These are phyloP conservation scores for Pestalotiopsis sp. DNA, from an alignment of 2,329 filamentous ascomycete genomes.

Conservation along the genomic window DNA sequence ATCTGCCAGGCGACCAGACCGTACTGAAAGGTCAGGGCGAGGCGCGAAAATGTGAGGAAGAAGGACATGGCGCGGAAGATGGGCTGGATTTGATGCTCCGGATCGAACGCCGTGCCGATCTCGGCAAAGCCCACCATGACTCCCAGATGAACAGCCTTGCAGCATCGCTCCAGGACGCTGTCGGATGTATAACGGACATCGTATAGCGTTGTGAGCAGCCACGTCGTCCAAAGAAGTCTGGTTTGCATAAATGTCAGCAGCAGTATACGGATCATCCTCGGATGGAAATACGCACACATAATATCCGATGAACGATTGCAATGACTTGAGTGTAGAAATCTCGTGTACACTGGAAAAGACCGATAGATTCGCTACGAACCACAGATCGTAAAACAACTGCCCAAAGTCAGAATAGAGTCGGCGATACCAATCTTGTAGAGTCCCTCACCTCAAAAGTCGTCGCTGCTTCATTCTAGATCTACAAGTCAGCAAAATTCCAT, in stretches of 20 bases:
- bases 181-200: conserved; percentile 69
- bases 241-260: conserved; percentile 31
- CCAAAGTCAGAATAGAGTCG: background rate
- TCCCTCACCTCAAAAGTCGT: conserved; percentile 20
- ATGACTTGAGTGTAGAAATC: conserved; percentile 24
- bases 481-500: background rate
- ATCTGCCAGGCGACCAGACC: conserved; percentile 47
- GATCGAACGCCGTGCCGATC: conserved; percentile 52
- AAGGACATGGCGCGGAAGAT: conserved; percentile 46
- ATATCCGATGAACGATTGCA: conserved; percentile 54
- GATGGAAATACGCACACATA: conserved; percentile 37
- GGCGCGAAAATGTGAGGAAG: conserved; percentile 54
- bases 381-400: conserved; percentile 63
- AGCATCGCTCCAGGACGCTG: conserved; percentile 63
- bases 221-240: conserved; percentile 71
- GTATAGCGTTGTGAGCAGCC: conserved; percentile 65
- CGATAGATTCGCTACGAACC: conserved; percentile 67
- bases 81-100: conserved; percentile 36
- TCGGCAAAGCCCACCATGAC: conserved; percentile 69
- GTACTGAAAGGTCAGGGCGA: conserved; percentile 59
- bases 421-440: conserved; percentile 20
- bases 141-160: conserved; percentile 62
- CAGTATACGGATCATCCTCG: background rate
- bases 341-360: conserved; percentile 56
- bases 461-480: conserved; percentile 7